Evolutionary conservation across 2,329 filamentous ascomycete species (phyloP).

Genomic region (Pseudopithomyces chartarum): DNA sequence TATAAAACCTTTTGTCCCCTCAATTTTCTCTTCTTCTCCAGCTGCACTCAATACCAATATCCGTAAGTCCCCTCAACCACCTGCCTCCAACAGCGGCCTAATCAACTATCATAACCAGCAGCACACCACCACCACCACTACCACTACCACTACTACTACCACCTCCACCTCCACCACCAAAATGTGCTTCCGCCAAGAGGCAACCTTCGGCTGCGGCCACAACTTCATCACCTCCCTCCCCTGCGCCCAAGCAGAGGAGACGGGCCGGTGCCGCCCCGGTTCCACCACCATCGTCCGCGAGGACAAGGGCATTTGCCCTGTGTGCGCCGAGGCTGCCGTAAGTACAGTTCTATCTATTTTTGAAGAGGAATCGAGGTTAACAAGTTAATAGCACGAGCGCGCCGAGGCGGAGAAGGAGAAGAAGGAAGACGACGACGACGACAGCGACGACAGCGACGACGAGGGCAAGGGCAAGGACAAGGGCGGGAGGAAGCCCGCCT

Average conservation of each 20-base stretch:
- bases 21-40: background rate
- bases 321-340: background rate
- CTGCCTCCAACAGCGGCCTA: background rate
- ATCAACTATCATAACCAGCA: background rate
- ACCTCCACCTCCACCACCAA: background rate
- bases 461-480: background rate
- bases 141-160: background rate
- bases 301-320: background rate
- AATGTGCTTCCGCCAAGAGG: background rate
- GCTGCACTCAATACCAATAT: background rate
- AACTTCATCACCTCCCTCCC: background rate
- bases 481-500: no score
- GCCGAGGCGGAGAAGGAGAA: background rate
- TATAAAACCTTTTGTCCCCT: background rate
- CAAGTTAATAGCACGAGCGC: background rate
- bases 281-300: background rate
- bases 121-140: background rate
- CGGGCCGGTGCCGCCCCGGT: background rate
- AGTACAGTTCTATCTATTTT: background rate
- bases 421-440: background rate
- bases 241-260: background rate
- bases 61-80: background rate
- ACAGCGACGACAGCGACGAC: background rate
- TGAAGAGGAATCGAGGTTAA: background rate
- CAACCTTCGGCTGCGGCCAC: background rate